Conservation (phyloP, 805 yeast species). For the Zygosaccharomyces bailii region DNA sequence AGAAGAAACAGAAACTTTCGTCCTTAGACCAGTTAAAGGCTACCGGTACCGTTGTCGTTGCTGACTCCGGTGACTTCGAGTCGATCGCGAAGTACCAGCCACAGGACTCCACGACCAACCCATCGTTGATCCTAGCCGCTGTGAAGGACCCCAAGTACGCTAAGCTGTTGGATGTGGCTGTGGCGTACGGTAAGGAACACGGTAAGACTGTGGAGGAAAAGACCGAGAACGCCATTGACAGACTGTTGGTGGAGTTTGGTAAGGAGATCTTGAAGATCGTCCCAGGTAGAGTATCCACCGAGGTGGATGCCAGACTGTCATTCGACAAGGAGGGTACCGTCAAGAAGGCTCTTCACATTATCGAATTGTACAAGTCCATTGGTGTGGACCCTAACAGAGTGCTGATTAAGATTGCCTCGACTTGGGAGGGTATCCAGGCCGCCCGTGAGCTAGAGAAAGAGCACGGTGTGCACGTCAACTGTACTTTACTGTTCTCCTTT, state of each 20-base stretch:
- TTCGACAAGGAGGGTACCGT: slow-evolving; percentile 93
- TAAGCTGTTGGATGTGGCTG: slow-evolving; percentile 84
- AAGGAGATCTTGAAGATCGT: slow-evolving; percentile 86
- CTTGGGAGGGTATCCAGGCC: slow-evolving; percentile 99
- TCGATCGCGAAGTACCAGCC: slow-evolving; percentile 97
- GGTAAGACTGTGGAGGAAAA: slow-evolving; percentile 52
- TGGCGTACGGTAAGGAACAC: slow-evolving; percentile 72
- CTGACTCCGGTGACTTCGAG: slow-evolving; percentile 99
- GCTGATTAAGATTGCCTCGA: slow-evolving; percentile 93
- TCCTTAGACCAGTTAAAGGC: slow-evolving; percentile 92
- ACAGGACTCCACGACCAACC: slow-evolving; percentile 99
- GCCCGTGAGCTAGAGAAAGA: slow-evolving; percentile 91
- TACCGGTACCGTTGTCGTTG: slow-evolving; percentile 92
- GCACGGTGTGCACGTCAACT: slow-evolving; percentile 88
- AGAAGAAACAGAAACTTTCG: slow-evolving; percentile 44
- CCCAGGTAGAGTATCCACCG: slow-evolving; percentile 99
- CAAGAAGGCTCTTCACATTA: slow-evolving; percentile 89
- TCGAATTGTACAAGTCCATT: slow-evolving; percentile 74
- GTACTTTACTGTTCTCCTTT: slow-evolving; percentile 91
- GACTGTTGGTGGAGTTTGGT: slow-evolving; percentile 94
- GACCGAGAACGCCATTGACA: slow-evolving; percentile 82
- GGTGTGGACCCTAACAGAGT: slow-evolving; percentile 89
- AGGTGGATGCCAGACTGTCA: slow-evolving; percentile 97
- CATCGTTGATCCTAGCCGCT: slow-evolving; percentile 95
- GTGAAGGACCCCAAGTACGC: slow-evolving; percentile 87